Evolutionary conservation across 2,329 filamentous ascomycete species (phyloP).

Genomic region (Cytospora leucostoma): DNA sequence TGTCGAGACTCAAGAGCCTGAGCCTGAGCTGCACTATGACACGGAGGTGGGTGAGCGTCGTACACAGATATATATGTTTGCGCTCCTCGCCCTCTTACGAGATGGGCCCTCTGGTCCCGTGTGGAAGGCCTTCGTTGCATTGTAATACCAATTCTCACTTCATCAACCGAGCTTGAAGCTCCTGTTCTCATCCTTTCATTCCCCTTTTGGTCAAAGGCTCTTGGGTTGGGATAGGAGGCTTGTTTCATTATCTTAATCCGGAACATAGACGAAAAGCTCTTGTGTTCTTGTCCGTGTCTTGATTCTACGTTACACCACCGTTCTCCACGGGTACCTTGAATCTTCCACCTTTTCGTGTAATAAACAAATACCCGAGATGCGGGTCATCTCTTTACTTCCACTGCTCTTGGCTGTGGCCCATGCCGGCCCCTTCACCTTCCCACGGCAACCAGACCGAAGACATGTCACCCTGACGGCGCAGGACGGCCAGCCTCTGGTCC

Average conservation of each 20-base stretch:
- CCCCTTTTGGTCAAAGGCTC: not conserved
- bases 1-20: not conserved
- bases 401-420: conserved; percentile 16
- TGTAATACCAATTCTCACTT: conserved; percentile 1
- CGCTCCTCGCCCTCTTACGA: not conserved
- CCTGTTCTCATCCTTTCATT: not conserved
- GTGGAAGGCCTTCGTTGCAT: conserved; percentile 1
- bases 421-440: conserved; percentile 24
- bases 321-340: not conserved
- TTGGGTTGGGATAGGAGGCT: not conserved
- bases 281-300: not conserved
- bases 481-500: conserved; percentile 5
- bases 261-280: not conserved
- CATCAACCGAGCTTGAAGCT: conserved; percentile 21
- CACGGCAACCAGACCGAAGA: conserved; percentile 7
- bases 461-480: conserved; percentile 17
- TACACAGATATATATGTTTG: conserved; percentile 15
- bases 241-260: not conserved
- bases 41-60: not conserved
- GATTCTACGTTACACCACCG: conserved; percentile 1
- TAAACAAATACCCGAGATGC: conserved; percentile 21
- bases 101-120: not conserved
- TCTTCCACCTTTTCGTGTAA: not conserved
- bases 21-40: not conserved
- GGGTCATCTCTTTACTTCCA: conserved; percentile 21